Evolutionary conservation across 2,329 filamentous ascomycete species (phyloP), one percentile per base, ranked within the genome.

Genomic region (Monosporascus sp.): DNA sequence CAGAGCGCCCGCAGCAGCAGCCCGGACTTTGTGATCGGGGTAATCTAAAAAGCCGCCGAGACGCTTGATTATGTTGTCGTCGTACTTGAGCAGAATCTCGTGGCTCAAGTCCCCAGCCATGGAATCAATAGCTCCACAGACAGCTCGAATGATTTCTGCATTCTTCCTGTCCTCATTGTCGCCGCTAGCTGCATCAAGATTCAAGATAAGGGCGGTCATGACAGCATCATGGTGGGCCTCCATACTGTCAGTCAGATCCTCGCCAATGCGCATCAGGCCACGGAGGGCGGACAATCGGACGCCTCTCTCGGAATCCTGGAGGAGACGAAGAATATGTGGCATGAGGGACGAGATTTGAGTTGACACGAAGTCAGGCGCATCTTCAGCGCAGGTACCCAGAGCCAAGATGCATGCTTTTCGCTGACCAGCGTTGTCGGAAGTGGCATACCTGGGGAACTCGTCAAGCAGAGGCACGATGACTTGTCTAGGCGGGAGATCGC

Each of bases 321-420:
- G 83, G 8, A 97, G 81, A 65, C 84, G 85, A 54, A 97, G 79
- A 55, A 97, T 85, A 62, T 89, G 80, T 48, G 94, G 94, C 70
- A 97, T 84, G 60, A 97, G 88, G 60, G 87, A 82, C 65, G 87
- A 81, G 58, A 97, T 83, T 73, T 99, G 94, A 20, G 92, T 96
- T 59, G 90, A 91, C 66, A 97, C 91, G 73, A 97, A 99, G 71
- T 99, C 94, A 17, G 94, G 94, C 31, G 94, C 93, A 63, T 94
- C 94, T 77, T 97, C 94, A 51, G 96, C 93, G 63, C 90, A 93
- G 77, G 93, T 95, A 55, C 93, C 93, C 5, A 99, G 82, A 48
- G 93, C 88, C 58, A 97, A 80, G 67, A 97, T 94, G 72, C 89
- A 92, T 52, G 93, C 92, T 72, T 93, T 89, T 55, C 93, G 87